Evolutionary conservation across 176 grass and related monocot genomes (phyloP).

Genomic region (Tillandsia fasciculata): DNA sequence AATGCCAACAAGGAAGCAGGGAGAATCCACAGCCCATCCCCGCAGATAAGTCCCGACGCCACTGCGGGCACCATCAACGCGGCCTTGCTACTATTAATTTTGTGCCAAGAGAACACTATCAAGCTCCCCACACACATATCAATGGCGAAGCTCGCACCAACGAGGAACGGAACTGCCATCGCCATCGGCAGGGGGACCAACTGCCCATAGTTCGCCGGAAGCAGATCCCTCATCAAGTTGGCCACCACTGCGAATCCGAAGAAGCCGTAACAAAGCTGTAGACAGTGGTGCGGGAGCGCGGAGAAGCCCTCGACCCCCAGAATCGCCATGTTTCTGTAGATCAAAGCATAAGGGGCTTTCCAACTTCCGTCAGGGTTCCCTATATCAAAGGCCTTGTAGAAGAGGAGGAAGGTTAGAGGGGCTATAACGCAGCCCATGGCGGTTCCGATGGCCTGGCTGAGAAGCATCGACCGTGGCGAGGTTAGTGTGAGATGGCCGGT

Average conservation of each 20-base stretch:
- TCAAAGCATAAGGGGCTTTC: conserved; percentile 92
- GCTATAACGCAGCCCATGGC: conserved; percentile 87
- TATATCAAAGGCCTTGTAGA: conserved; percentile 91
- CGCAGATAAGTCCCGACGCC: conserved; percentile 89
- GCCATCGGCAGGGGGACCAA: conserved; percentile 94
- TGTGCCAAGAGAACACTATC: conserved; percentile 68
- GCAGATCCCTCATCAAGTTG: conserved; percentile 61
- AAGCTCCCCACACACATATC: conserved; percentile 87
- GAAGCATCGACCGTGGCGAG: conserved; percentile 83
- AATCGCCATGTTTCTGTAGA: conserved; percentile 98
- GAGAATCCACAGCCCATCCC: conserved; percentile 94
- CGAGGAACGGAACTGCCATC: conserved; percentile 82
- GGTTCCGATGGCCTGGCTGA: conserved; percentile 80
- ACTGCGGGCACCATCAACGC: conserved; percentile 76
- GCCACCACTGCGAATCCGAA: conserved; percentile 69
- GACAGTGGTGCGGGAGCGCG: conserved; percentile 67
- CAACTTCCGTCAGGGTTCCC: conserved; percentile 83
- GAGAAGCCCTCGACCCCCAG: conserved; percentile 90
- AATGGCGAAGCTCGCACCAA: conserved; percentile 82
- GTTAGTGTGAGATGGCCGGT: conserved; percentile 89
- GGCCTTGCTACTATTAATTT: conserved; percentile 47
- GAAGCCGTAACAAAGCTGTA: conserved; percentile 91
- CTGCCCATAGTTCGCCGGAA: conserved; percentile 42
- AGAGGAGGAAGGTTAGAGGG: conserved; percentile 82
- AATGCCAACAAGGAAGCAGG: conserved; percentile 82